Conservation (phyloP, 2,329 filamentous ascomycete genomes). For the Xylaria sp. region DNA sequence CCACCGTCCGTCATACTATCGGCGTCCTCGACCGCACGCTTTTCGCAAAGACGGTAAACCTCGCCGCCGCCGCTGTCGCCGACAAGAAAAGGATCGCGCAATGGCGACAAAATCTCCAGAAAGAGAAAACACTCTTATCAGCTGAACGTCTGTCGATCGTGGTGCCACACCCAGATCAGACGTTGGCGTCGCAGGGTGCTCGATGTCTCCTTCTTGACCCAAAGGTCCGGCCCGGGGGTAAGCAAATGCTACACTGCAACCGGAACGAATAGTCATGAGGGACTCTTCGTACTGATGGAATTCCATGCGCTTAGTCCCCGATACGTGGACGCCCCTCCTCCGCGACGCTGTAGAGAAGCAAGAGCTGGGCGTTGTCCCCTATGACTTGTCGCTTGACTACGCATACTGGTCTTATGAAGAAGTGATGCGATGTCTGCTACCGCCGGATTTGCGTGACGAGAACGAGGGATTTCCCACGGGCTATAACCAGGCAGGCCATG, state of each 20-base stretch:
- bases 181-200: slow-evolving; percentile 63
- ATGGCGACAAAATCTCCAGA: slow-evolving; percentile 73
- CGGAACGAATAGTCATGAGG: neutral
- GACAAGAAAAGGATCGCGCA: slow-evolving; percentile 79
- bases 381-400: slow-evolving; percentile 80
- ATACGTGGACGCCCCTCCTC: slow-evolving; percentile 80
- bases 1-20: slow-evolving; percentile 64
- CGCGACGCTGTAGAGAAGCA: slow-evolving; percentile 74
- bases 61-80: slow-evolving; percentile 81
- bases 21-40: slow-evolving; percentile 80
- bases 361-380: slow-evolving; percentile 78
- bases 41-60: slow-evolving; percentile 79
- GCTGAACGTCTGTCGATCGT: slow-evolving; percentile 73
- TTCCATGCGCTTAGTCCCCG: slow-evolving; percentile 62
- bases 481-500: slow-evolving; percentile 89
- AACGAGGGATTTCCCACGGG: slow-evolving; percentile 78
- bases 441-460: slow-evolving; percentile 81
- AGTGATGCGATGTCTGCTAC: slow-evolving; percentile 83
- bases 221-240: slow-evolving; percentile 65
- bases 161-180: slow-evolving; percentile 68
- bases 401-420: slow-evolving; percentile 64
- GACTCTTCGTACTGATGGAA: slow-evolving; percentile 22
- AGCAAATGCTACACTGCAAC: neutral
- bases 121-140: slow-evolving; percentile 72
- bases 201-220: slow-evolving; percentile 72